phyloP scores from a whole-genome alignment of 75 land plant species.

The Pinus tabuliformis region DNA sequence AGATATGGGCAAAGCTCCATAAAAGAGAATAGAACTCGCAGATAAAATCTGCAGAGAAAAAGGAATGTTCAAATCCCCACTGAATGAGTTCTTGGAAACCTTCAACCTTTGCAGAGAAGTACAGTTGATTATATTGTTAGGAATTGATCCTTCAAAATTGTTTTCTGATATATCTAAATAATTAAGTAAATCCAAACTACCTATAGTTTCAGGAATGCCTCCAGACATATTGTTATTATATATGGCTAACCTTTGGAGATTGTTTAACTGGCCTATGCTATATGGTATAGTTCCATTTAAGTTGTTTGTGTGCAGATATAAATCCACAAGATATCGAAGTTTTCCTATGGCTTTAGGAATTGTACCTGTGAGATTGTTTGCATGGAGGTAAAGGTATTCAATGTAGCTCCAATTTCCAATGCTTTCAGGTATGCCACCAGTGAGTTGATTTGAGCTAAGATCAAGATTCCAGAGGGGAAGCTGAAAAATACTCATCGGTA shows the following conservation, averaged over 20 bases:
- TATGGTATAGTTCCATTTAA: slow-evolving; percentile 41
- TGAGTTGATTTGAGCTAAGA: slow-evolving; percentile 55
- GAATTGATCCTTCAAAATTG: not conserved
- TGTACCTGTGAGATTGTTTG: slow-evolving; percentile 59
- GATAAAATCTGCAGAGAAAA: not conserved
- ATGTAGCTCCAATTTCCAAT: slow-evolving; percentile 29
- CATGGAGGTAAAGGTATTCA: slow-evolving; percentile 30
- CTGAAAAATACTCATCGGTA: not conserved
- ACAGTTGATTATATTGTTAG: not conserved
- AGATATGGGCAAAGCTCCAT: not conserved
- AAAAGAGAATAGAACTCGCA: not conserved
- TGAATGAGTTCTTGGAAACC: no score
- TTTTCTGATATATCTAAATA: not conserved
- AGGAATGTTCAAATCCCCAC: no score
- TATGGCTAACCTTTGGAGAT: not conserved
- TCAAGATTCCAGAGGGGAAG: slow-evolving; percentile 19
- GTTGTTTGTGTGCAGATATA: slow-evolving; percentile 45
- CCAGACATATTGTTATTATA: not conserved
- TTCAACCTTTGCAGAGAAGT: no score
- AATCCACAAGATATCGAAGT: slow-evolving; percentile 24
- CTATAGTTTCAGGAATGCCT: not conserved
- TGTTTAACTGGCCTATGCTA: not conserved
- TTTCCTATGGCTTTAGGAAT: slow-evolving; percentile 49
- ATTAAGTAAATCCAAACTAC: not conserved
- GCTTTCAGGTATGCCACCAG: slow-evolving; percentile 49